Evolutionary conservation across 2,329 filamentous ascomycete species (phyloP).

Genomic region (Phaeosphaeriaceae sp.): DNA sequence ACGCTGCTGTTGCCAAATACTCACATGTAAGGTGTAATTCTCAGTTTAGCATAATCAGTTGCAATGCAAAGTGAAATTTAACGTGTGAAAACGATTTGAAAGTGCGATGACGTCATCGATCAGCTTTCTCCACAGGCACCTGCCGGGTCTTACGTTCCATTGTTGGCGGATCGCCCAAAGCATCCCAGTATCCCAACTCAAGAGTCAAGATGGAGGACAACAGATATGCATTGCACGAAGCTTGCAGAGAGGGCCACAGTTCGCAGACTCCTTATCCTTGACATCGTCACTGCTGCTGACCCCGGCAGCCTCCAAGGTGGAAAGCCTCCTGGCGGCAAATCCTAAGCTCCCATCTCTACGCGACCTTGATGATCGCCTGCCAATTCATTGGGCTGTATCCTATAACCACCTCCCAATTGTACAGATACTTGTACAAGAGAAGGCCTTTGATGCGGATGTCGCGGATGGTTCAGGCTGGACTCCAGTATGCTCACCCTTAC

Average conservation of each 20-base stretch:
- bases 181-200: neutral
- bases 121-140: neutral
- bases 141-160: neutral
- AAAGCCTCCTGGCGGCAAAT: conserved; percentile 79
- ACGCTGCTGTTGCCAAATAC: too few species aligned
- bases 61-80: too few species aligned
- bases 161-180: neutral
- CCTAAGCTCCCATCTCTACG: conserved; percentile 74
- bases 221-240: conserved; percentile 83
- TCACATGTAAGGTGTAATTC: too few species aligned
- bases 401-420: conserved; percentile 81
- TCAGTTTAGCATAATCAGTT: too few species aligned
- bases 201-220: conserved; percentile 34
- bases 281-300: conserved; percentile 68
- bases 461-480: conserved; percentile 85
- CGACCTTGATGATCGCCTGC: conserved; percentile 87
- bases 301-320: conserved; percentile 68
- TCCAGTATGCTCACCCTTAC: conserved; percentile 44
- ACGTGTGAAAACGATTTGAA: neutral
- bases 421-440: conserved; percentile 71
- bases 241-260: conserved; percentile 85
- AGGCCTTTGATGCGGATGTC: conserved; percentile 82
- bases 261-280: conserved; percentile 38
- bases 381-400: conserved; percentile 93
- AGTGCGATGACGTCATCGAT: neutral